phyloP scores from a whole-genome alignment of 352 stramenopile genomes.

The Pythium volutum region DNA sequence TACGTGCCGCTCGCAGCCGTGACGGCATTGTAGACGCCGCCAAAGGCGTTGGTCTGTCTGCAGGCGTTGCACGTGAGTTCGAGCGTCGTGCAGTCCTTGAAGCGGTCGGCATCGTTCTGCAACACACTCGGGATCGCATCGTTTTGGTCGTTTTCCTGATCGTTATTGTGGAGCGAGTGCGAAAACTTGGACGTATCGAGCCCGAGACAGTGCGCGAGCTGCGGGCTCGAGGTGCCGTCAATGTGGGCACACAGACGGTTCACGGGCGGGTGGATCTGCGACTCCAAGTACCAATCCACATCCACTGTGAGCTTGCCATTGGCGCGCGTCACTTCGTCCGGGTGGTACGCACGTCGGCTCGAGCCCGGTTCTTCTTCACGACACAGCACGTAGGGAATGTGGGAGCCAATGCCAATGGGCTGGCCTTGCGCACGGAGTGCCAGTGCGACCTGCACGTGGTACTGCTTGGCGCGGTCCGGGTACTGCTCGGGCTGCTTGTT shows the following conservation, averaged over 20 bases:
- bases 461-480: conserved; percentile 94
- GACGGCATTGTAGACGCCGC: conserved; percentile 53
- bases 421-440: conserved; percentile 94
- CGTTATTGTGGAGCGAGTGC: conserved; percentile 58
- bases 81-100: conserved; percentile 84
- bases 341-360: conserved; percentile 77
- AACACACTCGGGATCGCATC: conserved; percentile 88
- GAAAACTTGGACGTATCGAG: conserved; percentile 96
- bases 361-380: conserved; percentile 78
- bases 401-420: conserved; percentile 96
- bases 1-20: conserved; percentile 19
- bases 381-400: conserved; percentile 99
- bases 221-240: conserved; percentile 93
- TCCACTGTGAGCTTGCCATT: conserved; percentile 89
- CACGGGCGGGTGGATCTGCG: conserved; percentile 96
- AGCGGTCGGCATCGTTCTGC: conserved; percentile 86
- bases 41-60: conserved; percentile 58
- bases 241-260: conserved; percentile 98
- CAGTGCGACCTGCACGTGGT: conserved; percentile 98
- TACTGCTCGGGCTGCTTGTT: conserved; percentile 99
- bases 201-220: conserved; percentile 95
- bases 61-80: conserved; percentile 73
- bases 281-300: conserved; percentile 97
- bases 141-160: conserved; percentile 86
- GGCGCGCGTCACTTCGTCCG: conserved; percentile 78